These are phyloP conservation scores for Boletus coccyginus DNA, from an alignment of 768 basidiomycete genomes.

Conservation along the genomic window DNA sequence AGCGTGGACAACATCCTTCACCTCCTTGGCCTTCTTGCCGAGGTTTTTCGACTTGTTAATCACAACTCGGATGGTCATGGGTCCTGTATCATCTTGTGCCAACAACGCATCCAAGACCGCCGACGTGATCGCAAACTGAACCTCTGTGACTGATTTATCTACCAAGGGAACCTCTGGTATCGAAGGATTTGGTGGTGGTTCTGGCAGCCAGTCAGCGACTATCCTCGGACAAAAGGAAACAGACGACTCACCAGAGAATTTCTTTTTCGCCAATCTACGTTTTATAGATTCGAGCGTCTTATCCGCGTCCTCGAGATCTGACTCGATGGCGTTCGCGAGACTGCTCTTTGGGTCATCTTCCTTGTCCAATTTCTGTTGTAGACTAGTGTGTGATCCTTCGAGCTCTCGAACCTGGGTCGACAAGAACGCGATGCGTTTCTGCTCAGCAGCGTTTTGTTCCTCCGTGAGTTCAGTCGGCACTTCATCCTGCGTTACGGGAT, in stretches of 20 bases:
- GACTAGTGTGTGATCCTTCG: neutral
- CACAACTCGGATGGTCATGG: slow-evolving; percentile 13
- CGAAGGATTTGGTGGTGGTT: neutral
- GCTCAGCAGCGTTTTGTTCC: slow-evolving; percentile 21
- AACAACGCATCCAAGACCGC: slow-evolving; percentile 10
- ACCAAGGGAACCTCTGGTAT: neutral
- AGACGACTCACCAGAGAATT: slow-evolving; percentile 17
- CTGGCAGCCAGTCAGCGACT: slow-evolving; percentile 8
- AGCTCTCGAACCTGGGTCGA: slow-evolving; percentile 13
- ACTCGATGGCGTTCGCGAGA: slow-evolving; percentile 4
- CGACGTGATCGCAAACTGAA: neutral
- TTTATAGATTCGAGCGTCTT: slow-evolving; percentile 8
- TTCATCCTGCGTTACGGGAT: slow-evolving; percentile 18
- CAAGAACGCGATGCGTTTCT: slow-evolving; percentile 22
- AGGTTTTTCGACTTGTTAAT: neutral
- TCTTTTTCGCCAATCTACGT: slow-evolving; percentile 18
- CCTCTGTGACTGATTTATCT: slow-evolving; percentile 5
- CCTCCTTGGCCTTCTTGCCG: neutral
- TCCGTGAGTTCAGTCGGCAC: slow-evolving; percentile 15
- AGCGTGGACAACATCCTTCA: slow-evolving; percentile 4
- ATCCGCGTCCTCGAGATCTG: slow-evolving; percentile 17
- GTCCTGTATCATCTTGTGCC: slow-evolving; percentile 11
- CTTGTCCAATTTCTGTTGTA: slow-evolving; percentile 3
- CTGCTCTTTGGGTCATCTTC: neutral
- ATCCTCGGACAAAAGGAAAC: neutral